phyloP scores from a whole-genome alignment of 768 basidiomycete species.

The Suillus cothurnatus region DNA sequence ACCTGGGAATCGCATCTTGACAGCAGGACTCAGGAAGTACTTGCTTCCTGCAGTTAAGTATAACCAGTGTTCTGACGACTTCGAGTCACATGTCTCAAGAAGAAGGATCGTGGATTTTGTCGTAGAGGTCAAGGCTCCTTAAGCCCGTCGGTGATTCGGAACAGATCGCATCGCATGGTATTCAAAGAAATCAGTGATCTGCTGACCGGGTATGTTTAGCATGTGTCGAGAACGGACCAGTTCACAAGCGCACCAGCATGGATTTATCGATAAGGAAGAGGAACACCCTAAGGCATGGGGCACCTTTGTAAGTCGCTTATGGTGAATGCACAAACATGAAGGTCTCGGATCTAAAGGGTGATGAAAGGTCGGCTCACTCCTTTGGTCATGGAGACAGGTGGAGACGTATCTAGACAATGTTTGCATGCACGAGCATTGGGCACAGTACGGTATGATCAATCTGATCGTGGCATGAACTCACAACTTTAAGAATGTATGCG shows the following conservation, averaged over 20 bases:
- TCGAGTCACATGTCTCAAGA: background rate
- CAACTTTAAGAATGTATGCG: background rate
- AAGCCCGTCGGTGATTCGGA: background rate
- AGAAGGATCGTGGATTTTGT: background rate
- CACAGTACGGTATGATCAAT: background rate
- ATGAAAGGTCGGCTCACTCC: background rate
- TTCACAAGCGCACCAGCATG: background rate
- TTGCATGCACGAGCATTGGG: background rate
- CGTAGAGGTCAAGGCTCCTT: background rate
- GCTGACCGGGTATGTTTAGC: background rate
- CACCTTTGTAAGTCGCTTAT: background rate
- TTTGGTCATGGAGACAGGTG: background rate
- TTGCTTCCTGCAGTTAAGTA: background rate
- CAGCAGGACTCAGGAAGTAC: background rate
- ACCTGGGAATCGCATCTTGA: no score
- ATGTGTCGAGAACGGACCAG: background rate
- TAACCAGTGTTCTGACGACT: background rate
- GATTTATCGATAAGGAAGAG: background rate
- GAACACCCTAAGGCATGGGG: background rate
- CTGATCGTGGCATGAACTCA: background rate
- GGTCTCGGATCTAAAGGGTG: background rate
- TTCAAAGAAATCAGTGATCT: background rate
- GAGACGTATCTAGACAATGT: background rate
- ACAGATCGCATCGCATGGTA: background rate
- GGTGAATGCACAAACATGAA: background rate